Evolutionary conservation across 805 yeast species (phyloP).

Genomic region (Saccharomycopsis sp.): DNA sequence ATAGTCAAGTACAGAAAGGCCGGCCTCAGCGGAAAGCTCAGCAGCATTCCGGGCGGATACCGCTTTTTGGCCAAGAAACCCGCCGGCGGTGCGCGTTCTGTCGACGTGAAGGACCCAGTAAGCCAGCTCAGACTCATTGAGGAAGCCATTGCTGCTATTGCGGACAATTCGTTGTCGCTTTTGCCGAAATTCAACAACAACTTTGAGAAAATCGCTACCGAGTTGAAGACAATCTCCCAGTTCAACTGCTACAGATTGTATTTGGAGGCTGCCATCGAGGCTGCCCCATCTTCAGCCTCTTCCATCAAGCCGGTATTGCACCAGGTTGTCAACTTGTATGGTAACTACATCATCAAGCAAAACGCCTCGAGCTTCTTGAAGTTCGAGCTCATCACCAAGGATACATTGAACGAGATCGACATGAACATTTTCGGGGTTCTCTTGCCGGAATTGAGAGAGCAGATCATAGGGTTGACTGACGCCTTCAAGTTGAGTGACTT

Average conservation of each 20-base stretch:
- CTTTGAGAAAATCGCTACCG: constrained; percentile 42
- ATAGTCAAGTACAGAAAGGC: constrained; percentile 37
- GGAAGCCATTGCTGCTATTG: constrained; percentile 29
- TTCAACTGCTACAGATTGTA: constrained; percentile 45
- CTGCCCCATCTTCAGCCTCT: constrained; percentile 28
- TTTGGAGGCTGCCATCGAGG: constrained; percentile 33
- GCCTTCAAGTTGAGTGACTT: constrained; percentile 77
- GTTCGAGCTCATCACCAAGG: constrained; percentile 43
- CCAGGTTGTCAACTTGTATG: constrained; percentile 54
- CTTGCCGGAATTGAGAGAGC: constrained; percentile 49
- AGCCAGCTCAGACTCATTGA: constrained; percentile 35
- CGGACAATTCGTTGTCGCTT: constrained; percentile 27
- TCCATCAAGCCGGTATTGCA: constrained; percentile 43
- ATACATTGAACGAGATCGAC: constrained; percentile 33
- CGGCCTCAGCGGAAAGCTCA: constrained; percentile 31
- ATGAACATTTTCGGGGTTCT: constrained; percentile 38
- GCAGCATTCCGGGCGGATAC: constrained; percentile 25
- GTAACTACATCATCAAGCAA: constrained; percentile 58
- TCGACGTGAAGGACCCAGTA: constrained; percentile 27
- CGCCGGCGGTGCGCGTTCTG: neutral
- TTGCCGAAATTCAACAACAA: constrained; percentile 32
- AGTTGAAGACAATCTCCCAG: constrained; percentile 42
- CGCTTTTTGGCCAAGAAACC: constrained; percentile 27
- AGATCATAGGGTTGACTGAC: constrained; percentile 75
- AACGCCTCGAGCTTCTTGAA: constrained; percentile 70